Percentiles rank a stretch among this genome's conserved stretches.
Conservation (phyloP, 768 basidiomycete genomes). For the Fomitopsis serialis region DNA sequence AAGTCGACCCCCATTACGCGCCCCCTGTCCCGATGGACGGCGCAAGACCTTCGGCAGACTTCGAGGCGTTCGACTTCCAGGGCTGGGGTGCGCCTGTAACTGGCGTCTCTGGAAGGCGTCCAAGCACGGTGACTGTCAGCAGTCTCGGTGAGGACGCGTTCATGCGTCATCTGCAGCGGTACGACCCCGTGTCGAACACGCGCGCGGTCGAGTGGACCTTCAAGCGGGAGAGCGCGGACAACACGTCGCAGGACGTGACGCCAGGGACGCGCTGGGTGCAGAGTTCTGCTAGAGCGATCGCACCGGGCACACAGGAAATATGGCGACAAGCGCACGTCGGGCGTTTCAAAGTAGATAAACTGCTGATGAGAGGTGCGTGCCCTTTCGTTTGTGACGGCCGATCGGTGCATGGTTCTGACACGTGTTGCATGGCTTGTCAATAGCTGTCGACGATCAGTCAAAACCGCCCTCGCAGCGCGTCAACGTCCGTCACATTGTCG, state of each 20-base stretch:
- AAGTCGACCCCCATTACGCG: background rate
- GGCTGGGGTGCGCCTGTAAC: slow-evolving; percentile 12
- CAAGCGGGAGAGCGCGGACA: slow-evolving; percentile 44
- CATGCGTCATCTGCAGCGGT: slow-evolving; percentile 26
- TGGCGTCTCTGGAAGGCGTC: slow-evolving; percentile 17
- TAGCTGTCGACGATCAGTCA: slow-evolving; percentile 36
- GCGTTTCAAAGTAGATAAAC: slow-evolving; percentile 54
- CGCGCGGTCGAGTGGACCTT: slow-evolving; percentile 53
- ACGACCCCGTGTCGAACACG: slow-evolving; percentile 39
- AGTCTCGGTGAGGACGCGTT: slow-evolving; percentile 35
- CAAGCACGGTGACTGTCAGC: slow-evolving; percentile 27
- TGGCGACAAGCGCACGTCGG: slow-evolving; percentile 66
- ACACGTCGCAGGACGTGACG: slow-evolving; percentile 10
- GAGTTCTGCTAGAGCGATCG: slow-evolving; percentile 29
- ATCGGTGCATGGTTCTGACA: background rate
- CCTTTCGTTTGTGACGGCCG: background rate
- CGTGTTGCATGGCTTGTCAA: background rate
- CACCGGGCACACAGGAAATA: slow-evolving; percentile 49
- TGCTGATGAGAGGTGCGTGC: slow-evolving; percentile 23
- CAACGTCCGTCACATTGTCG: slow-evolving; percentile 50
- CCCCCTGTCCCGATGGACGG: background rate
- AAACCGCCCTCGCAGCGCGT: slow-evolving; percentile 68
- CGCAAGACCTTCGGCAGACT: slow-evolving; percentile 6
- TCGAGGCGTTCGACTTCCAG: slow-evolving; percentile 11
- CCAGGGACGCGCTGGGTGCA: slow-evolving; percentile 10